phyloP scores from a whole-genome alignment of 2,329 filamentous ascomycete genomes.

The Trichoderma semiorbis region DNA sequence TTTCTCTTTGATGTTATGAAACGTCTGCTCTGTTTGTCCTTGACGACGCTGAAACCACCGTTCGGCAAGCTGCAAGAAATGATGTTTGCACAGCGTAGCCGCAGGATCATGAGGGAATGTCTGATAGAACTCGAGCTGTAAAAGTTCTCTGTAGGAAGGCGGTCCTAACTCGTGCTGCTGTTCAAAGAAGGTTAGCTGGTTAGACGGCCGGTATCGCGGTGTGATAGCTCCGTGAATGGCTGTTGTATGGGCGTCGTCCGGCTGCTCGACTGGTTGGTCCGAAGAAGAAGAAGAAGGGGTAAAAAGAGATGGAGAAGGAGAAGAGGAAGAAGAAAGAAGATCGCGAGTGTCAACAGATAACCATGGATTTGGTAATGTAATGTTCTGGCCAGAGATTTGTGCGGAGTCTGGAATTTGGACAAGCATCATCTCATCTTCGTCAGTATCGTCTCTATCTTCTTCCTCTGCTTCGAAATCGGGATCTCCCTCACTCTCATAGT shows the following conservation, averaged over 20 bases:
- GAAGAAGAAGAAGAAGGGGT: background rate
- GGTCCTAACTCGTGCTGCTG: background rate
- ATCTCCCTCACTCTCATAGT: background rate
- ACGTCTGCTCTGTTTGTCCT: background rate
- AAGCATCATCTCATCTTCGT: background rate
- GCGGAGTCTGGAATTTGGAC: background rate
- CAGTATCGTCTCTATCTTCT: background rate
- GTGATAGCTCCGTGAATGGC: background rate
- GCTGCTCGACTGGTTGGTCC: background rate
- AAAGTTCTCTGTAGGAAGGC: background rate
- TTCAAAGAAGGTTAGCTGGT: background rate
- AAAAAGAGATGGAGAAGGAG: background rate
- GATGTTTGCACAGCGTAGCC: background rate
- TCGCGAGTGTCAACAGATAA: background rate
- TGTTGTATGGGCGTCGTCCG: background rate
- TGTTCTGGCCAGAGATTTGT: background rate
- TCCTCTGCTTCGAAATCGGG: background rate
- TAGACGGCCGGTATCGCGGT: background rate
- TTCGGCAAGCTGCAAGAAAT: constrained; percentile 10
- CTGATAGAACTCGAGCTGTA: constrained; percentile 14
- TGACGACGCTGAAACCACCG: background rate
- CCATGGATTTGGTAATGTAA: background rate
- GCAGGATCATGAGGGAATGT: constrained; percentile 9
- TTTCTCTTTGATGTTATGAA: background rate
- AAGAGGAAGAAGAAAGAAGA: background rate